phyloP scores from a whole-genome alignment of 75 land plant species.

The Isoetes taiwanensis region DNA sequence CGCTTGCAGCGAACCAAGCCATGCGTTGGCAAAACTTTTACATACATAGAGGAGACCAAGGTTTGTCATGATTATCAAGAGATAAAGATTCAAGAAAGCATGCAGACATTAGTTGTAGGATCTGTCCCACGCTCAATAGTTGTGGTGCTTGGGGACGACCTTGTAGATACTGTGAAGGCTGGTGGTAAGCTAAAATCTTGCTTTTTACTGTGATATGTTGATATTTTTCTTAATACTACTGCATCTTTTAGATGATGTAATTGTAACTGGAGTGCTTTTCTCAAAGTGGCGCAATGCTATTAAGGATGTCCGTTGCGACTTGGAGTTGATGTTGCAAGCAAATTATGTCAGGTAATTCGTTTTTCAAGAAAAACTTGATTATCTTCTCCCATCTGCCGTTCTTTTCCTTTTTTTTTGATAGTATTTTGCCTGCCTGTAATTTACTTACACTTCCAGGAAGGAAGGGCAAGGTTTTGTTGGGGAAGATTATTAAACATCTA shows the following conservation, averaged over 20 bases:
- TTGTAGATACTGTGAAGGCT: conserved; percentile 87
- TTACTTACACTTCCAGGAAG: too few relatives aligned
- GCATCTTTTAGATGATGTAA: conserved; percentile 46
- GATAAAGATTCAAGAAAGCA: conserved; percentile 85
- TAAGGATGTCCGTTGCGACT: conserved; percentile 68
- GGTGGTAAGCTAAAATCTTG: conserved; percentile 46
- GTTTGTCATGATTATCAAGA: conserved; percentile 93
- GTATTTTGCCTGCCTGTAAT: not conserved
- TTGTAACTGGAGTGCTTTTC: conserved; percentile 55
- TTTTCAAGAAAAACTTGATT: not conserved
- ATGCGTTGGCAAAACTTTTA: conserved; percentile 57
- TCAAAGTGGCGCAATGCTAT: conserved; percentile 52
- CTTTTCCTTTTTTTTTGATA: too few relatives aligned
- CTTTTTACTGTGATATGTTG: conserved; percentile 8
- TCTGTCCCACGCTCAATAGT: conserved; percentile 90
- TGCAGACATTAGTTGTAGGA: conserved; percentile 79
- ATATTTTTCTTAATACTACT: conserved; percentile 12
- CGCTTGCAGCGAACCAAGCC: conserved; percentile 41
- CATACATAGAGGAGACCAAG: conserved; percentile 39
- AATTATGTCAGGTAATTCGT: conserved; percentile 38
- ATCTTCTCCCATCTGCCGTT: too few relatives aligned
- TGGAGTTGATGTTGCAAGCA: conserved; percentile 52
- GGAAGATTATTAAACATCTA: too few relatives aligned
- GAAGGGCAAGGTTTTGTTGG: too few relatives aligned
- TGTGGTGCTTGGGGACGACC: conserved; percentile 74